Evolutionary conservation across 2,329 filamentous ascomycete species (phyloP), one percentile per base, ranked within the genome.

Genomic region (Apiospora pterosperma): DNA sequence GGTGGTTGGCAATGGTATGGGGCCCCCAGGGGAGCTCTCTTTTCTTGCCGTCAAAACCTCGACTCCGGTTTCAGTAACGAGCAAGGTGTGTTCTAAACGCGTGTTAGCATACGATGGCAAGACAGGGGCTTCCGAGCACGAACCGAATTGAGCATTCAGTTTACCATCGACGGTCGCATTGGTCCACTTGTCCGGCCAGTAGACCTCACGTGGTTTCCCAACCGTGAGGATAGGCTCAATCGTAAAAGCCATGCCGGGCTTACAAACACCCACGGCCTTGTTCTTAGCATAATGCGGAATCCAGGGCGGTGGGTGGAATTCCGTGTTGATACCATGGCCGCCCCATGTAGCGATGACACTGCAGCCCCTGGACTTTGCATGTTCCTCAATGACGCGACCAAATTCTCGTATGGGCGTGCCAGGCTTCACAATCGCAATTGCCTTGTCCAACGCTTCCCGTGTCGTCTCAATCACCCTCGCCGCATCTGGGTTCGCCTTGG

Each of bases 151-250:
- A 14, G 95, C 95, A 16, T 93, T 96, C 75, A 88, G 82, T 77
- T 90, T 91, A 62, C 95, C 95, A 76, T 97, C 95, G 63, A 88
- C 86, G 0, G 95, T 98, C 10, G 92, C 91, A 78, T 92, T 96
- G 1, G 95, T 98, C 95, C 95, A 98, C 81, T 97, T 92, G 76
- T 98, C 95, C 0, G 95, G 95, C 95, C 95, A 98, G 0, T 93
- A 97, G 76, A 94, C 92, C 76, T 97, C 95, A 68, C 87, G 88
- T 78, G 96, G 90, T 64, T 91, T 93, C 63, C 95, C 95, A 63
- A 97, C 79, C 55, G 92, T 92, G 76, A 97, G 93, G 93, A 98
- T 98, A 25, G 95, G 95, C 81, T 98, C 95, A 66, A 98, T 97
- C 0, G 95, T 97, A 74, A 98, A 97, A 69, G 92, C 96, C 93